Percentiles rank a stretch among this genome's conserved stretches.
These are phyloP conservation scores for Psilocybe tampanensis DNA, from an alignment of 768 basidiomycete genomes.

Conservation along the genomic window DNA sequence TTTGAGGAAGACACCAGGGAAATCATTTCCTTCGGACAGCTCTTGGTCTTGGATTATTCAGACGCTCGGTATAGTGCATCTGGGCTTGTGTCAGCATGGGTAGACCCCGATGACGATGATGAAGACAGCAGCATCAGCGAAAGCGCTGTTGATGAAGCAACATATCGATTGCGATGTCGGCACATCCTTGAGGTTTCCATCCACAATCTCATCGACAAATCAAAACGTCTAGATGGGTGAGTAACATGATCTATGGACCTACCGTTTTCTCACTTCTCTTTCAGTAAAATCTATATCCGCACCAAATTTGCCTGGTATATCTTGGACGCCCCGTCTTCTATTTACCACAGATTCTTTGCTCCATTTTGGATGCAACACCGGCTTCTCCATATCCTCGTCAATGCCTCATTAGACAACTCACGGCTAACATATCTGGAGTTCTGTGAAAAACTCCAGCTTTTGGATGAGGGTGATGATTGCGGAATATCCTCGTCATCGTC, in stretches of 20 bases:
- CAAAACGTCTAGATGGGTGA: conserved; percentile 48
- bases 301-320: conserved; percentile 75
- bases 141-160: conserved; percentile 24
- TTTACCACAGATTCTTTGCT: conserved; percentile 47
- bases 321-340: conserved; percentile 47
- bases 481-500: conserved; percentile 27
- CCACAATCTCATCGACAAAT: conserved; percentile 38
- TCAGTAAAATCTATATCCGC: conserved; percentile 64
- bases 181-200: conserved; percentile 48
- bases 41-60: conserved; percentile 36
- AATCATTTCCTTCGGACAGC: conserved; percentile 41
- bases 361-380: conserved; percentile 53
- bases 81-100: conserved; percentile 42
- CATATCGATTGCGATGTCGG: conserved; percentile 38
- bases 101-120: conserved; percentile 27
- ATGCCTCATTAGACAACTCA: conserved; percentile 32
- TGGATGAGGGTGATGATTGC: conserved; percentile 31
- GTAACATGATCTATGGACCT: conserved; percentile 14
- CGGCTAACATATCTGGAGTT: conserved; percentile 43
- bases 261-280: background rate
- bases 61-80: conserved; percentile 35
- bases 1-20: conserved; percentile 42
- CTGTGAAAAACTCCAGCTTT: conserved; percentile 29
- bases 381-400: conserved; percentile 50
- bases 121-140: conserved; percentile 34